Evolutionary conservation across 2,329 filamentous ascomycete species (phyloP), one percentile per base, ranked within the genome.

Genomic region (Aspergillus awamori): DNA sequence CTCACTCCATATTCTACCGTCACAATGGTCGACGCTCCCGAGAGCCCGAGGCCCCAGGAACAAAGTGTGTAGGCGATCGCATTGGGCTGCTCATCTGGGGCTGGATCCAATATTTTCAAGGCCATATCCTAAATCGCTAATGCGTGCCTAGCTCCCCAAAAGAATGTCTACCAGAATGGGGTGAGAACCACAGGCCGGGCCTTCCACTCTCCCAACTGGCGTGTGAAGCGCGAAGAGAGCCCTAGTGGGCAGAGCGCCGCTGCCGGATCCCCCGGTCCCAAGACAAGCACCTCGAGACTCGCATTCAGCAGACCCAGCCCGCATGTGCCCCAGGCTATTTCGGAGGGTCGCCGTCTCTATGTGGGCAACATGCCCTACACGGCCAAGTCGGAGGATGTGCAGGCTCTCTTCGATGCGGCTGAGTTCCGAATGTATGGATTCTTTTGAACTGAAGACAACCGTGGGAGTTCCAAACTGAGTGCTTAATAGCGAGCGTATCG

Each of bases 341-440:
- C 69, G 5, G 76, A 77, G 60, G 78, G 79, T 17, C 77, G 78
- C 49, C 75, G 82, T 38, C 71, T 86, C 5, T 85, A 85, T 64
- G 79, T 86, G 11, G 84, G 83, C 59, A 85, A 84, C 63, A 76
- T 86, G 69, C 80, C 82, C 1, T 86, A 85, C 67, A 79, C 79
- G 54, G 83, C 82, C n/a, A 82, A 82, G 67, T 71, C 75, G 51
- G 74, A 80, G 62, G 83, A 86, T 70, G 78, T 85, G 48, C 75
- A 81, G 66, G 70, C 71, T 10, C 70, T 85, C 41, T 84, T 86
- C 69, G 70, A 72, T 22, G 74, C 76, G 22, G 76, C 75, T 30
- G 68, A 71, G 51, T 77, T 75, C 58, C 47, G 70, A 53, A 74
- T 76, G 74, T 77, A 76, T 59, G 70, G 43, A 17, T 53, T 64